phyloP scores from a whole-genome alignment of 768 basidiomycete genomes.

The Auricularia sp. region DNA sequence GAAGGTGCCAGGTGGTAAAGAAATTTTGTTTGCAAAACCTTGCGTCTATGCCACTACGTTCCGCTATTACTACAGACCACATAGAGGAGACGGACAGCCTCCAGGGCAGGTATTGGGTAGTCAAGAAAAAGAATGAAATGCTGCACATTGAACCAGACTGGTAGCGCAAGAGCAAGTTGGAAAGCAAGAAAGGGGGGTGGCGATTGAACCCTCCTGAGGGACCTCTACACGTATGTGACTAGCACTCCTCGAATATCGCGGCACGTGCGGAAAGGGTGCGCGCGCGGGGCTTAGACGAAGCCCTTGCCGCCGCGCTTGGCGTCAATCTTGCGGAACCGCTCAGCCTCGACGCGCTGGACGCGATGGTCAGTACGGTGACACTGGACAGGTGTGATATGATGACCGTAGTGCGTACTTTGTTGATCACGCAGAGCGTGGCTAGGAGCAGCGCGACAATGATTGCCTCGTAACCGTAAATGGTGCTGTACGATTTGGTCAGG shows the following conservation, averaged over 20 bases:
- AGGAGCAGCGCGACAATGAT: conserved; percentile 67
- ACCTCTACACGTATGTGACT: not conserved
- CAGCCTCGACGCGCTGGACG: conserved; percentile 61
- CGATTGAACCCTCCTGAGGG: not conserved
- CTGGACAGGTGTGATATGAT: not conserved
- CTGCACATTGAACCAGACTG: not conserved
- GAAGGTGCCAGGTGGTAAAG: no score
- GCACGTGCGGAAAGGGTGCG: not conserved
- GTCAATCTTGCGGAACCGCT: conserved; percentile 84
- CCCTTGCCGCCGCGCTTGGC: conserved; percentile 78
- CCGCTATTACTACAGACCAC: no score
- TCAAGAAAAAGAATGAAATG: not conserved
- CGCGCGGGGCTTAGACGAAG: conserved; percentile 50
- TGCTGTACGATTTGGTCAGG: no score
- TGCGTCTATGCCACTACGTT: no score
- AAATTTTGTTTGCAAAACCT: no score
- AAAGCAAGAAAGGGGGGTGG: not conserved
- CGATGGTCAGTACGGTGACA: not conserved
- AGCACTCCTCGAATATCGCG: not conserved
- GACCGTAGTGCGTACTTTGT: conserved; percentile 37
- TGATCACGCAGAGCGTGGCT: conserved; percentile 78
- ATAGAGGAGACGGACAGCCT: no score
- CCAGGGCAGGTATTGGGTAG: not conserved
- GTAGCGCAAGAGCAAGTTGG: not conserved
- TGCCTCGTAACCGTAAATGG: conserved; percentile 75